A percentile compares a stretch with the other conserved stretches of the same genome.
Conservation (phyloP, 2,329 filamentous ascomycete genomes). For the Gaeumannomyces tritici region DNA sequence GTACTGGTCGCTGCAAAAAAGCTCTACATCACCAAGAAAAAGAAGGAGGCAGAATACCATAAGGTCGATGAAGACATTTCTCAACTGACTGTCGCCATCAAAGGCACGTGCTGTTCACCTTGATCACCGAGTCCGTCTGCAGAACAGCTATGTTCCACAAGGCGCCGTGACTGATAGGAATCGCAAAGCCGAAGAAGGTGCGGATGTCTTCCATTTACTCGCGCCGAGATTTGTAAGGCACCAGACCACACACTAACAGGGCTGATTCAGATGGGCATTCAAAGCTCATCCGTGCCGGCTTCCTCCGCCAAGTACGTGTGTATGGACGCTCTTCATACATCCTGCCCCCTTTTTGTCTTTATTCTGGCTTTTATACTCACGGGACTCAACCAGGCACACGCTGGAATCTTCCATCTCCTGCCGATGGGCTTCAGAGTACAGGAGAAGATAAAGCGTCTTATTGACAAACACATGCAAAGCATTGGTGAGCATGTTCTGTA, state of each 20-base stretch:
- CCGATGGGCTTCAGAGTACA: conserved; percentile 82
- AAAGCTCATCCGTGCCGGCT: conserved; percentile 62
- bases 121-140: conserved; percentile 39
- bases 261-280: conserved; percentile 47
- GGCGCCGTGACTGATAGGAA: conserved; percentile 46
- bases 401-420: conserved; percentile 86
- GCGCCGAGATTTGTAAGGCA: neutral
- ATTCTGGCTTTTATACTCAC: neutral
- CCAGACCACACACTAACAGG: neutral
- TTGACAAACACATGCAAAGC: conserved; percentile 81
- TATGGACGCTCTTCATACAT: neutral
- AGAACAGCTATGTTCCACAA: conserved; percentile 71
- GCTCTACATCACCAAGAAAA: neutral
- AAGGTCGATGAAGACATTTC: neutral
- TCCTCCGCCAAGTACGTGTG: conserved; percentile 53
- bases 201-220: conserved; percentile 7
- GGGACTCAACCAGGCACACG: conserved; percentile 52
- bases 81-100: neutral
- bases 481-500: conserved; percentile 41
- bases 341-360: neutral
- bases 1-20: neutral
- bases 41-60: neutral
- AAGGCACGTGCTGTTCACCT: conserved; percentile 7
- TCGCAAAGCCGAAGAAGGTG: conserved; percentile 44
- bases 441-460: conserved; percentile 73